A percentile compares a stretch with the other conserved stretches of the same genome.
Conservation (phyloP, 1,284 basidiomycete genomes). For the Waitea zeae region DNA sequence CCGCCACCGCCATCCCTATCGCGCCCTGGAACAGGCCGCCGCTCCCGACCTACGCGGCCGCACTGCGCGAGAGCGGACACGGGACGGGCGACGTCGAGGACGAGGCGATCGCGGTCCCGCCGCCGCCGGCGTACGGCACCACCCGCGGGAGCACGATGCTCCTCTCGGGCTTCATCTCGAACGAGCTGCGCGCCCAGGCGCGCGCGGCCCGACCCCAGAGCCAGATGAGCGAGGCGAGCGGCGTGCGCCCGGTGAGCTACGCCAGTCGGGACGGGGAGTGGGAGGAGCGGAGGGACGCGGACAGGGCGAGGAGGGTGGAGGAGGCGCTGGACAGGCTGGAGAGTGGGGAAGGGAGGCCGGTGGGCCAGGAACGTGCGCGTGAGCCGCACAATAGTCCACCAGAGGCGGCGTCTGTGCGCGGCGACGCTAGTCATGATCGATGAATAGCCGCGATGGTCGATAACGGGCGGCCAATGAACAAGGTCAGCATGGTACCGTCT, state of each 20-base stretch:
- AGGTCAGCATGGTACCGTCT: no score
- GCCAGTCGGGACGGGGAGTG: slow-evolving; percentile 34
- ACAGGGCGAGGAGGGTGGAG: slow-evolving; percentile 32
- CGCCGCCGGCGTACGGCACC: slow-evolving; percentile 57
- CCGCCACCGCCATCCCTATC: slow-evolving; percentile 20
- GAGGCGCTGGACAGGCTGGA: slow-evolving; percentile 37
- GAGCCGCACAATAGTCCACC: no score
- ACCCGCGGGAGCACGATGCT: slow-evolving; percentile 50
- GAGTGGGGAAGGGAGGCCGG: no score
- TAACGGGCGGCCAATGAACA: no score
- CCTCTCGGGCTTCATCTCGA: slow-evolving; percentile 31
- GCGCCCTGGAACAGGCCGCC: slow-evolving; percentile 57
- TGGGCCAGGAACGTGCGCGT: no score
- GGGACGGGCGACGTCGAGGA: slow-evolving; percentile 65
- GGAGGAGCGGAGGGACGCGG: slow-evolving; percentile 34
- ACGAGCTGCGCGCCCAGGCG: slow-evolving; percentile 26
- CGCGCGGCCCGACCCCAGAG: slow-evolving; percentile 11
- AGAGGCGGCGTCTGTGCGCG: no score
- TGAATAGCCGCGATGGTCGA: no score
- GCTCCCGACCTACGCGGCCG: slow-evolving; percentile 52
- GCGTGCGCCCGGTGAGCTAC: slow-evolving; percentile 31
- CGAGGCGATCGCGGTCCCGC: slow-evolving; percentile 40
- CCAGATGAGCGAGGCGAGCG: slow-evolving; percentile 12
- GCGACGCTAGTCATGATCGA: no score
- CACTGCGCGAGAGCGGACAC: slow-evolving; percentile 44